Percentiles rank a stretch among this genome's conserved stretches.
phyloP scores from a whole-genome alignment of 164 flowering plant genomes.

The Kingdonia uniflora region DNA sequence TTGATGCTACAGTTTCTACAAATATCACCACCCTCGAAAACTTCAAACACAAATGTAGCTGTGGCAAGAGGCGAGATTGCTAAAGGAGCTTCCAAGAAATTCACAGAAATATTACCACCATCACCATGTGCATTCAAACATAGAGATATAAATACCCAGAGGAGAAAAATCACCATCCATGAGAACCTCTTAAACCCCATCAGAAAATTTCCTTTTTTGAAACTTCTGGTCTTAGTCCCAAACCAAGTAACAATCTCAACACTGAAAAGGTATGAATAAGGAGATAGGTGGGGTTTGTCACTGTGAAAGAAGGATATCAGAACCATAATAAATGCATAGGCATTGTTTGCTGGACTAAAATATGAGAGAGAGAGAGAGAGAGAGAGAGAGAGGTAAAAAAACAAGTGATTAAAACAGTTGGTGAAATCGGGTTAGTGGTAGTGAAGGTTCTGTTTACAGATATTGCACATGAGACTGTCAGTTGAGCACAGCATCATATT shows the following conservation, averaged over 20 bases:
- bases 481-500: slow-evolving; percentile 2
- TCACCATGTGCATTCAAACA: slow-evolving; percentile 22
- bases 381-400: no score
- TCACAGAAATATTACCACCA: slow-evolving; percentile 34
- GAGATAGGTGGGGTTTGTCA: no score
- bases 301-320: no score
- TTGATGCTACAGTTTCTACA: slow-evolving; percentile 46
- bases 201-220: slow-evolving; percentile 10
- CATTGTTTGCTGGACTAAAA: not conserved
- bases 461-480: slow-evolving; percentile 39
- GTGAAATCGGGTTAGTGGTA: slow-evolving; percentile 16
- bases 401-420: not conserved
- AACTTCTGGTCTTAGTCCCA: slow-evolving; percentile 6
- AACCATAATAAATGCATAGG: slow-evolving; percentile 4
- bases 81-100: slow-evolving; percentile 48
- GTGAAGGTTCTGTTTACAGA: slow-evolving; percentile 22
- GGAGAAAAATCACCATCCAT: slow-evolving; percentile 27
- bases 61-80: slow-evolving; percentile 30
- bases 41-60: slow-evolving; percentile 63
- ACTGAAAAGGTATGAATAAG: no score
- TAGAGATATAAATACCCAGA: slow-evolving; percentile 30
- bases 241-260: not conserved
- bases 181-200: slow-evolving; percentile 32
- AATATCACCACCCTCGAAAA: slow-evolving; percentile 22
- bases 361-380: slow-evolving; percentile 7